Evolutionary conservation across 2,329 filamentous ascomycete genomes (phyloP), one percentile per base, ranked within the genome.

Genomic region (Seiridium unicorne): DNA sequence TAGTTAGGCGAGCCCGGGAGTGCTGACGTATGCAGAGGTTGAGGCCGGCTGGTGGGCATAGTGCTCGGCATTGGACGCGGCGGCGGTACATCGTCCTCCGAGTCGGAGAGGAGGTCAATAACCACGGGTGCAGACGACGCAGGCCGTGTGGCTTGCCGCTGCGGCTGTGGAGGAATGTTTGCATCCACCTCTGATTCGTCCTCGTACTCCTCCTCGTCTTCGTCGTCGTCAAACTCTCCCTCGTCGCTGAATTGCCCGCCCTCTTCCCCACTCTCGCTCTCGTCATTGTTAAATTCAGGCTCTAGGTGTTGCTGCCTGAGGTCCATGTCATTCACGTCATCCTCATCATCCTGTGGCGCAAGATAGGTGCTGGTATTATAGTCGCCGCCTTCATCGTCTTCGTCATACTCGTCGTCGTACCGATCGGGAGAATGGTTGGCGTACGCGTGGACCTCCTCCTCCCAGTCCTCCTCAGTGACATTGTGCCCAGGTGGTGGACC

Each of bases 351-450:
- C 51, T 67, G 66, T 46, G 69, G 70, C 3, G 64, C 64, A 26
- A 63, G 59, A 46, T 73, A 72, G 57, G 68, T 70, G 32, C 68
- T 64, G 9, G 67, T 69, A 53, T 73, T 69, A 55, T 73, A 72
- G 40, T 73, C 70, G 9, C 66, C 69, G n/a, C 71, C 70, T 40
- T 71, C 70, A 55, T 72, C 71, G 6, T 70, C 65, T 10, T 60
- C 62, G 32, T 72, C 69, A 35, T 72, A 71, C 57, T 69, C 68
- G 44, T 71, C 70, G 5, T 69, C 70, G 42, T 71, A 69, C 18
- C 67, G 68, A 54, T 67, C 68, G 40, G 64, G 59, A n/a, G 64
- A 67, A 49, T 70, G 68, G 42, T 58, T 63, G 46, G 68, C 66
- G 57, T 69, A 66, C 63, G 68, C 66, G 44, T 70, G 68, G 8